phyloP scores from a whole-genome alignment of 75 land plant genomes.

The Larix kaempferi region DNA sequence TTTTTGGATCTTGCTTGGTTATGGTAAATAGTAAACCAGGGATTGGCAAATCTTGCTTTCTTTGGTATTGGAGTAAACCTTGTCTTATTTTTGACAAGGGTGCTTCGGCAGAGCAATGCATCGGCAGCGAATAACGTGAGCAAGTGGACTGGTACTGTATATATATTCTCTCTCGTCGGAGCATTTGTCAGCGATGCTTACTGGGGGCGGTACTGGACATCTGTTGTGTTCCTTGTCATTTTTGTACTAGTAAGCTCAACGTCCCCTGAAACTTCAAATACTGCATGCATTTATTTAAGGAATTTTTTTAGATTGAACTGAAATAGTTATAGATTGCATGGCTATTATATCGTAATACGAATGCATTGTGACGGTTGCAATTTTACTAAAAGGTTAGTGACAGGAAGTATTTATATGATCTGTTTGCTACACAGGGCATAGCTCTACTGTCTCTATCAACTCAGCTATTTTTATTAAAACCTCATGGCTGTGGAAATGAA shows the following conservation, averaged over 20 bases:
- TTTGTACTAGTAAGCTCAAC: conserved; percentile 31
- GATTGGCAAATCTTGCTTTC: conserved; percentile 48
- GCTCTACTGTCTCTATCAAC: not conserved
- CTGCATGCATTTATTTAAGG: not conserved
- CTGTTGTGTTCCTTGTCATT: conserved; percentile 40
- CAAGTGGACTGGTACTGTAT: conserved; percentile 64
- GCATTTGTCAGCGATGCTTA: conserved; percentile 72
- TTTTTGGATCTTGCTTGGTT: not conserved
- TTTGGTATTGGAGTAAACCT: conserved; percentile 57
- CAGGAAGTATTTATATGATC: not conserved
- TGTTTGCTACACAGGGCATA: not conserved
- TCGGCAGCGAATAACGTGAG: conserved; percentile 56
- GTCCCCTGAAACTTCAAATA: not conserved
- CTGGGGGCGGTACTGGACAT: conserved; percentile 54
- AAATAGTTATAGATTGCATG: not conserved
- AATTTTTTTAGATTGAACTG: not conserved
- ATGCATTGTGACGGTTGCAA: not conserved
- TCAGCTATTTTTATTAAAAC: conserved; percentile 10
- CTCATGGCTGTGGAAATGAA: conserved; percentile 9
- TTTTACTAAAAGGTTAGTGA: no score
- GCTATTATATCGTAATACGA: not conserved
- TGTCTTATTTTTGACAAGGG: conserved; percentile 55
- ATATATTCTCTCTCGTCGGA: conserved; percentile 48
- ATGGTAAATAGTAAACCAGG: conserved; percentile 37
- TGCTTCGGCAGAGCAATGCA: conserved; percentile 37